Evolutionary conservation across 305 asterid genomes (phyloP), one percentile per base, ranked within the genome.

Genomic region (Andrographis paniculata): DNA sequence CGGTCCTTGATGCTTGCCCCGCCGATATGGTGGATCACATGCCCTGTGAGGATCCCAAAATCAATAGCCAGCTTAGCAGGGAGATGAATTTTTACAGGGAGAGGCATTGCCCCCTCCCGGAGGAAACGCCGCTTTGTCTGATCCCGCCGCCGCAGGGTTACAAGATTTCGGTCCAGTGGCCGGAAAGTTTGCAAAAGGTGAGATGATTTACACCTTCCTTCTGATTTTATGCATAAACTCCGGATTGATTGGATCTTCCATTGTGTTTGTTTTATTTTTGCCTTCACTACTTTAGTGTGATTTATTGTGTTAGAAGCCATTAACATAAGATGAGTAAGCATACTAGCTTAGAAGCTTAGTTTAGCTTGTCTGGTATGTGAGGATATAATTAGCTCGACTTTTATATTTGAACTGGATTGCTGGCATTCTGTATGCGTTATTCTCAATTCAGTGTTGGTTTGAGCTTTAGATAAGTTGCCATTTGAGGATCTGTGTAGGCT

Each of bases 1-100:
- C 64, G 36, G 68, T 62, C 31, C 63, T 92, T 17, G 93, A 81
- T 14, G 52, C 70, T 28, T 92, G 95, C 42, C 72, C 93, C 12
- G 71, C 73, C 13, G 93, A 87, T 0, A 72, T 59, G 78, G 86
- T 87, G 70, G 95, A 82, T 56, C 93, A 79, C 66, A 79, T 92
- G 94, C 99, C 99, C 1, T 92, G 99, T 58, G 97, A 92, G 66
- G 99, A 87, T 73, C 99, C 97, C 14, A 76, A 62, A 47, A 74
- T 77, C 11, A 84, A 77, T 53, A 81, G 97, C 41, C 94, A 77
- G 70, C 80, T 92, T 18, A 87, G 97, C 49, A 63, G 99, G 49
- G 97, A 87, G 45, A 92, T 92, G 99, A 92, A 92, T 64, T 92
- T 20, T 41, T 92, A 92, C 17, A 68, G 95, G 72, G 99, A 87